Evolutionary conservation across 2,329 filamentous ascomycete species (phyloP), one percentile per base, ranked within the genome.

Genomic region (Fusarium sp.): DNA sequence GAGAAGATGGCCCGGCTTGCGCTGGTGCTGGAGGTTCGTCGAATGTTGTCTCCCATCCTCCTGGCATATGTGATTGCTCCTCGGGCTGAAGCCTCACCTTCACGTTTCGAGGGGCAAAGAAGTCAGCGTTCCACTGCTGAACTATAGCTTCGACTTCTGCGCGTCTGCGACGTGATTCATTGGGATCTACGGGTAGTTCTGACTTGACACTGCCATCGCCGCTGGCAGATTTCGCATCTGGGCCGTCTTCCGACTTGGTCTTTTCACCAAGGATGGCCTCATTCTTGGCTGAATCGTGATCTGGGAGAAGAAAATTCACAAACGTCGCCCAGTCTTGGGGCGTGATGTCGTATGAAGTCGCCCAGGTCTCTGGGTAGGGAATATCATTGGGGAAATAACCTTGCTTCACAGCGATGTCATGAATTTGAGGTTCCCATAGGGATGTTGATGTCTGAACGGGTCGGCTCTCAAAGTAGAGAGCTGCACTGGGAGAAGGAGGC

Each of bases 281-380:
- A 68, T 87, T 88, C 18, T 77, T 76, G 17, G 75, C 72, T 1
- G 78, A 76, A 6, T 79, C 77, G 72, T 86, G 82, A 54, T 85
- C 78, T 0, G 88, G 87, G 22, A 89, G 74, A 17, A 90, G 75
- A 63, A 84, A 85, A 69, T 88, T 88, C 45, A 87, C 68, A 75
- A 90, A 90, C 0, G 87, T 88, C 36, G 82, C 81, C 88, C 88
- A 90, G 72, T 90, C 87, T 69, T 86, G 83, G 15, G 77, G 69
- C 1, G 78, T 82, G 14, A 88, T 80, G 53, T 87, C 85, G 39
- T 81, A 82, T 7, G 68, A 68, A 7, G 74, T 75, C 61, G 75
- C 77, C 72, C 81, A 81, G 33, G 77, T 77, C 11, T 68, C 52
- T 2, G 78, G 80, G 54, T 82, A 86, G 0, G 85, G 83, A 11